Evolutionary conservation across 495 filamentous ascomycete species (phyloP).

Genomic region (Pseudomonodictys pantanalensis): DNA sequence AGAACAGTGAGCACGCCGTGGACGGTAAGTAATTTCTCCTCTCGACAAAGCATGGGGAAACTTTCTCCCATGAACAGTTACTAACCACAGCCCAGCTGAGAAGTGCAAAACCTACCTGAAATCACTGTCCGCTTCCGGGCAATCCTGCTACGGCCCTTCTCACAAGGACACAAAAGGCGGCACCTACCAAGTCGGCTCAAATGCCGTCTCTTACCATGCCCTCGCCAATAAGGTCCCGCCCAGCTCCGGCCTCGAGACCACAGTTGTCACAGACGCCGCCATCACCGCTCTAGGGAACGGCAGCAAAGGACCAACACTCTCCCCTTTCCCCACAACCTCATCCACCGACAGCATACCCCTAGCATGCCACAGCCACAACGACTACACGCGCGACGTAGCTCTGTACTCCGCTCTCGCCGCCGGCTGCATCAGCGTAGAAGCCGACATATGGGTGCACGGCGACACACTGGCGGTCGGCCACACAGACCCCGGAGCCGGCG

Average conservation of each 20-base stretch:
- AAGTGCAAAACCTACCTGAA: slow-evolving; percentile 11
- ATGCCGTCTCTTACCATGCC: slow-evolving; percentile 13
- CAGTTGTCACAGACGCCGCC: background rate
- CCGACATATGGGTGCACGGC: slow-evolving; percentile 31
- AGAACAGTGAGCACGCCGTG: background rate
- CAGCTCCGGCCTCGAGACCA: slow-evolving; percentile 1
- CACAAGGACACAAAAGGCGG: slow-evolving; percentile 8
- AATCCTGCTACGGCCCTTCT: slow-evolving; percentile 6
- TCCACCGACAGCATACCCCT: slow-evolving; percentile 14
- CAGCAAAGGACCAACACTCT: slow-evolving; percentile 3
- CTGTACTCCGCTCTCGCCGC: slow-evolving; percentile 25
- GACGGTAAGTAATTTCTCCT: no score
- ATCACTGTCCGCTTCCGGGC: background rate
- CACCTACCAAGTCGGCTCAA: slow-evolving; percentile 8
- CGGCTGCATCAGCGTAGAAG: slow-evolving; percentile 39
- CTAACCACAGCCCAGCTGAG: background rate
- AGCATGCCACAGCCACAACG: slow-evolving; percentile 30
- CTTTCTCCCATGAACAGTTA: background rate
- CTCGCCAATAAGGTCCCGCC: slow-evolving; percentile 9
- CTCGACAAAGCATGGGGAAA: background rate
- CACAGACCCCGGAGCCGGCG: slow-evolving; percentile 52
- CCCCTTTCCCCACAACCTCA: background rate
- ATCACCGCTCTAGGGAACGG: background rate
- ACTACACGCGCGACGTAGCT: slow-evolving; percentile 24
- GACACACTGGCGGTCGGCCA: slow-evolving; percentile 56